Evolutionary conservation across 2,329 filamentous ascomycete genomes (phyloP), one percentile per base, ranked within the genome.

Genomic region (Microdochium paspali): DNA sequence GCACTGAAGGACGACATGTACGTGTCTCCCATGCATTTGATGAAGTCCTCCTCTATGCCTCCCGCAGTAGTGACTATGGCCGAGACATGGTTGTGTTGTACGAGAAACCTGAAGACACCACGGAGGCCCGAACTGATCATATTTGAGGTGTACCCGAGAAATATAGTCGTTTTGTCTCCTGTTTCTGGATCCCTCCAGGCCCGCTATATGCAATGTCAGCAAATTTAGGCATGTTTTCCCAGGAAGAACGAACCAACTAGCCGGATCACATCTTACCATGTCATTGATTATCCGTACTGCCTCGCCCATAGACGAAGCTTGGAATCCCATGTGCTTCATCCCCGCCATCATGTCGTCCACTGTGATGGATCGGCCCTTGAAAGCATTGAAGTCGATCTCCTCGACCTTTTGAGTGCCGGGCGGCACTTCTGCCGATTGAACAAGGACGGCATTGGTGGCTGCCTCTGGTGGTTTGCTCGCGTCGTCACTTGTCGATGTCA

Each of bases 71-170:
- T 95, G 51, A 98, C 93, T 59, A 98, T 88, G 55, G 85, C 87
- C 1, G 89, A 93, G 53, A 98, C 83, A 63, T 97, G 90, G 53
- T 83, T 84, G 70, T 98, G 90, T 69, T 97, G 80, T 42, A 94
- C 90, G 1, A 98, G 80, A 71, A 90, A 98, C 48, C 93, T 87
- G 54, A 98, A 73, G 30, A 90, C 90, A 55, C 95, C 90, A 47
- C 93, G 82, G 25, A 98, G 79, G 9, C 93, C 93, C 3, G 91
- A 98, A 0, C 93, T 97, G 60, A 98, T 96, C 57, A 98, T 77
- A 64, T 98, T 98, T 45, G 89, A 95, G 10, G 93, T 98, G 70
- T 96, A 98, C 49, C 93, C 93, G 9, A 98, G 80, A 67, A 98
- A 97, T 57, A 98, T 91, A 50, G 93, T 97, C 18, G 93, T 93